Percentiles rank a stretch among this genome's conserved stretches.
Evolutionary conservation across 176 grass and related monocot genomes (phyloP).

Genomic region (Oryza rufipogon): DNA sequence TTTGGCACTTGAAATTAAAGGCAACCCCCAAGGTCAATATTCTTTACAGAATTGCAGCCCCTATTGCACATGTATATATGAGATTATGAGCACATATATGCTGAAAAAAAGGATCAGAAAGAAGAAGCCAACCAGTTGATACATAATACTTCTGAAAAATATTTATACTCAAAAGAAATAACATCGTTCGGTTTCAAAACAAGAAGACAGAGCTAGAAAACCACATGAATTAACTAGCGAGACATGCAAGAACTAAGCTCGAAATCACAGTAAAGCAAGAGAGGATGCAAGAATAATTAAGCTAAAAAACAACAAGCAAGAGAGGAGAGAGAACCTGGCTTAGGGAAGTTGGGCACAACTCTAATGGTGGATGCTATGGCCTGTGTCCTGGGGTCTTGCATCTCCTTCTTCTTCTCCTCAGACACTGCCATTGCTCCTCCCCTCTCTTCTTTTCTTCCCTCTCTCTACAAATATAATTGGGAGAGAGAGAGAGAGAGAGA

Average conservation of each 20-base stretch:
- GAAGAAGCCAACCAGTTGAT: not conserved
- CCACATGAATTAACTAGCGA: not conserved
- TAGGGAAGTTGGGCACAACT: slow-evolving; percentile 57
- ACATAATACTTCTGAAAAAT: not conserved
- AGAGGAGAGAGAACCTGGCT: slow-evolving; percentile 37
- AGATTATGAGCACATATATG: too few species aligned
- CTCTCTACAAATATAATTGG: not conserved
- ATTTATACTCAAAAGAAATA: not conserved
- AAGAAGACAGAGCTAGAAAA: not conserved
- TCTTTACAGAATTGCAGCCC: too few species aligned
- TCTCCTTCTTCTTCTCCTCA: slow-evolving; percentile 29
- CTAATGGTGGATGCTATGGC: slow-evolving; percentile 56
- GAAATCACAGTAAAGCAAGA: too few species aligned
- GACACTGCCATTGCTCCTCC: slow-evolving; percentile 30
- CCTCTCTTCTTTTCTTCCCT: not conserved
- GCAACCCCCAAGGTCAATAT: not conserved
- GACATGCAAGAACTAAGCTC: not conserved
- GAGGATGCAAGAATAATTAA: too few species aligned
- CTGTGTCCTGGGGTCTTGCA: slow-evolving; percentile 34
- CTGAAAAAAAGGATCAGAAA: not conserved
- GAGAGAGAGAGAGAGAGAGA: not conserved
- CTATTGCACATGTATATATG: not conserved
- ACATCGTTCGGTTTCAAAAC: too few species aligned
- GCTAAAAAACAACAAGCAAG: slow-evolving; percentile 3
- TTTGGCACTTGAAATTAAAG: not conserved